phyloP scores from a whole-genome alignment of 148 eudicot species.

The Hydrangea macrophylla region DNA sequence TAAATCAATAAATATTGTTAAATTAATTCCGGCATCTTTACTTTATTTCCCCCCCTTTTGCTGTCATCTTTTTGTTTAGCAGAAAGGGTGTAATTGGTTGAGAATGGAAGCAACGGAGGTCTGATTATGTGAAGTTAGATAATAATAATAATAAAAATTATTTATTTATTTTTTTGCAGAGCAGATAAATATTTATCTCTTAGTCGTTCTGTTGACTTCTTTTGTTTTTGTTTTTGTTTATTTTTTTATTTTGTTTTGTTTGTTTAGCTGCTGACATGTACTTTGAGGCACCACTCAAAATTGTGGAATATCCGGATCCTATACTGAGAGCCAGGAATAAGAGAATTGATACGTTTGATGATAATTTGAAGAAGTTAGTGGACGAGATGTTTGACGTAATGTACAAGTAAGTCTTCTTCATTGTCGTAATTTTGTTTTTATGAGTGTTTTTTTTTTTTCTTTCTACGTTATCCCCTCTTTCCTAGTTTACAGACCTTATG shows the following conservation, averaged over 20 bases:
- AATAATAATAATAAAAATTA: too few species aligned
- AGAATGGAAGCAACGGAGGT: too few species aligned
- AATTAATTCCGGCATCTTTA: too few species aligned
- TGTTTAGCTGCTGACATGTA: constrained; percentile 69
- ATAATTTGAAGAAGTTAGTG: constrained; percentile 68
- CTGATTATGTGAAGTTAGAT: too few species aligned
- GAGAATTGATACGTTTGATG: constrained; percentile 66
- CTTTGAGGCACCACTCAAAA: constrained; percentile 59
- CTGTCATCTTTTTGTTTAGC: too few species aligned
- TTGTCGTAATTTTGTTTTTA: not conserved
- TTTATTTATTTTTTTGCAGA: not conserved
- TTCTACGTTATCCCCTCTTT: not conserved
- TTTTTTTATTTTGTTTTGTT: constrained; percentile 4
- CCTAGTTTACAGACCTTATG: not conserved
- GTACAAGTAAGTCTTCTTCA: constrained; percentile 64
- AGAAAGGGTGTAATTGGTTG: too few species aligned
- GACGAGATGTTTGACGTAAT: constrained; percentile 88
- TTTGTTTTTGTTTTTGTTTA: not conserved
- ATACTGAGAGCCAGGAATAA: constrained; percentile 79
- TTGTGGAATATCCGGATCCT: constrained; percentile 92
- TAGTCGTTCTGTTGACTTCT: not conserved
- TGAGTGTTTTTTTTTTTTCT: not conserved
- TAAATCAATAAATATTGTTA: too few species aligned
- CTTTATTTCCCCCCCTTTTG: too few species aligned
- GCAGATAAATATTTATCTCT: not conserved